A percentile compares a stretch with the other conserved stretches of the same genome.
These are phyloP conservation scores for Prunella vulgaris DNA, from an alignment of 257 asterid genomes.

Conservation along the genomic window DNA sequence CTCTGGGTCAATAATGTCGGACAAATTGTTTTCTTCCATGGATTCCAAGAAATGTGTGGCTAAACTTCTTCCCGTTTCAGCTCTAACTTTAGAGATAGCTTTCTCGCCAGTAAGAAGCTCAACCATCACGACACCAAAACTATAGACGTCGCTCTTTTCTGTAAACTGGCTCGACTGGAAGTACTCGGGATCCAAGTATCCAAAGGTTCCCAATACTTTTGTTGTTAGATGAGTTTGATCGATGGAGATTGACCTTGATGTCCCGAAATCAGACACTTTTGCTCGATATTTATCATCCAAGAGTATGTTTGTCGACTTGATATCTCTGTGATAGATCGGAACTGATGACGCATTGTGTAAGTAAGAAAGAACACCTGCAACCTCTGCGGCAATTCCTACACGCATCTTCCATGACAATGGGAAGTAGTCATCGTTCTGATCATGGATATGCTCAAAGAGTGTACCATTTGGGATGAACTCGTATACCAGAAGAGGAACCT, in stretches of 20 bases:
- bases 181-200: conserved; percentile 39
- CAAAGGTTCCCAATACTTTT: conserved; percentile 26
- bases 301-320: conserved; percentile 32
- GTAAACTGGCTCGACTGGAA: conserved; percentile 30
- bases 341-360: conserved; percentile 11
- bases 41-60: conserved; percentile 27
- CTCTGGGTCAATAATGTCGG: conserved; percentile 22
- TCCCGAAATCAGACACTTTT: conserved; percentile 22
- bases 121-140: conserved; percentile 31
- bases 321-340: conserved; percentile 18
- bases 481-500: conserved; percentile 24
- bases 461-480: conserved; percentile 20
- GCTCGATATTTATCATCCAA: conserved; percentile 19
- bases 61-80: conserved; percentile 21
- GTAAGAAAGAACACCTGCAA: conserved; percentile 13
- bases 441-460: conserved; percentile 15
- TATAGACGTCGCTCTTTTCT: conserved; percentile 34
- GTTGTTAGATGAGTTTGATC: conserved; percentile 22
- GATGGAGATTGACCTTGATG: conserved; percentile 4
- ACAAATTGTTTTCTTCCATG: conserved; percentile 21
- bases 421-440: background rate
- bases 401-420: conserved; percentile 20
- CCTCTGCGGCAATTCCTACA: background rate
- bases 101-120: conserved; percentile 34
- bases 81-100: conserved; percentile 21